Base-by-base conservation (phyloP, 306 rosid genomes). In the Myrica gale region DNA sequence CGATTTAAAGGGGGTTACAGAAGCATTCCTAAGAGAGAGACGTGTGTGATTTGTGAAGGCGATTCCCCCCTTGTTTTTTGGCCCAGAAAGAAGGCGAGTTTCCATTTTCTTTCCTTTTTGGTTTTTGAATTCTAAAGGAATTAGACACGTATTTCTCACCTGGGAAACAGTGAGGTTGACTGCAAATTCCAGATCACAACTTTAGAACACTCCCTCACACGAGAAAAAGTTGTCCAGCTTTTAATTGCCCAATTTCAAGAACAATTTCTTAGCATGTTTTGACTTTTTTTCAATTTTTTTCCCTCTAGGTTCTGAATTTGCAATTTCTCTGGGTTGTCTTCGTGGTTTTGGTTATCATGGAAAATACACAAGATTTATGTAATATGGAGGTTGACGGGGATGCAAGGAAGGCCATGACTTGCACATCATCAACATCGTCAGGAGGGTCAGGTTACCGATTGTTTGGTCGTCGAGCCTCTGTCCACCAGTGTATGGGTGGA, bases 331-430 rank as follows among this genome's bases (percentile, higher is more conserved):
- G 10, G 6, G 61, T 65, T 20, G 9, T 71, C 39, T 60, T 65
- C 37, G 37, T 32, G 16, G 42, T 53, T 52, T 66, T 54, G 62
- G 71, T 69, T 32, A 44, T 73, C 69, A 85, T 83, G 88, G 91
- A 87, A 52, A 69, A 21, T 63, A 58, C 76, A 52, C 85, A 72
- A 23, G 74, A 69, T 43, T 67, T 81, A 61, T 69, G 74, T 77
- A 48, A 39, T 82, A 58, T 43, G 20, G 93, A 87, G 46, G 83
- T 71, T 55, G 90, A 89, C 19, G 88, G 76, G 47, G 85, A 83
- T 66, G 93, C 74, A 63, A 76, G 79, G 65, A 81, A 78, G 70
- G 72, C 81, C 46, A 6, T 69, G 67, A 41, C 85, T 53, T 37
- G 76, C 68, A 83, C 86, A 56, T 80, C 88, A 16, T 76, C 73